Evolutionary conservation across 2,329 filamentous ascomycete genomes (phyloP).

Genomic region (Dactylellina drechsleri): DNA sequence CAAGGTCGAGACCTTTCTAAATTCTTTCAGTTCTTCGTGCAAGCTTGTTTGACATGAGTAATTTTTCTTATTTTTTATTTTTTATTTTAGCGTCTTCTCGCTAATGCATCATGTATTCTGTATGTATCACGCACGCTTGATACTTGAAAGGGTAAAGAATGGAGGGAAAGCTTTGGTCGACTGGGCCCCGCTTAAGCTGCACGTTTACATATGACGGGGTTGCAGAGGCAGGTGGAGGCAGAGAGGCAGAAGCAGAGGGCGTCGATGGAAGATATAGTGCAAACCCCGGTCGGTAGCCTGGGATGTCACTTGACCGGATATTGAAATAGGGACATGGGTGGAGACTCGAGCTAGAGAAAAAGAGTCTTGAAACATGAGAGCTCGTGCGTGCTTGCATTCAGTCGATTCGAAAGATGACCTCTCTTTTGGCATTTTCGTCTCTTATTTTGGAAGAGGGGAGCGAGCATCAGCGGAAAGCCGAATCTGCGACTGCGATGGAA

Average conservation of each 20-base stretch:
- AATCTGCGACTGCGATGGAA: constrained; percentile 19
- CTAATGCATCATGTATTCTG: constrained; percentile 37
- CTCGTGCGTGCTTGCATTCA: constrained; percentile 27
- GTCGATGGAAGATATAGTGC: not conserved
- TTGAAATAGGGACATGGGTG: constrained; percentile 48
- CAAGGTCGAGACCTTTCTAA: too few species aligned
- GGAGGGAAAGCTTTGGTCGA: constrained; percentile 44
- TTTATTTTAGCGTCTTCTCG: constrained; percentile 31
- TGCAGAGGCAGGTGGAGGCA: too few species aligned
- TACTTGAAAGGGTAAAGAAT: constrained; percentile 54
- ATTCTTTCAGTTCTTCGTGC: too few species aligned
- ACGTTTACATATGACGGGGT: constrained; percentile 23
- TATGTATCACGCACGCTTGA: constrained; percentile 53
- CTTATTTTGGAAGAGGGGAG: not conserved
- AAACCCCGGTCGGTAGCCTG: constrained; percentile 41
- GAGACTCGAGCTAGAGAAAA: constrained; percentile 17
- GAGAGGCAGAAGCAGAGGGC: not conserved
- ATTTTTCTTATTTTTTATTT: too few species aligned
- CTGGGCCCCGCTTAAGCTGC: constrained; percentile 40
- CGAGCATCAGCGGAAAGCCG: constrained; percentile 12
- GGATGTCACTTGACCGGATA: constrained; percentile 53
- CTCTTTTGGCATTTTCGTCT: too few species aligned
- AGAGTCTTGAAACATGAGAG: constrained; percentile 13
- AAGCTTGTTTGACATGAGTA: too few species aligned
- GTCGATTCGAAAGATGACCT: constrained; percentile 40